Conservation (phyloP, 1,139 yeast species). For the Ogataea hybrid region DNA sequence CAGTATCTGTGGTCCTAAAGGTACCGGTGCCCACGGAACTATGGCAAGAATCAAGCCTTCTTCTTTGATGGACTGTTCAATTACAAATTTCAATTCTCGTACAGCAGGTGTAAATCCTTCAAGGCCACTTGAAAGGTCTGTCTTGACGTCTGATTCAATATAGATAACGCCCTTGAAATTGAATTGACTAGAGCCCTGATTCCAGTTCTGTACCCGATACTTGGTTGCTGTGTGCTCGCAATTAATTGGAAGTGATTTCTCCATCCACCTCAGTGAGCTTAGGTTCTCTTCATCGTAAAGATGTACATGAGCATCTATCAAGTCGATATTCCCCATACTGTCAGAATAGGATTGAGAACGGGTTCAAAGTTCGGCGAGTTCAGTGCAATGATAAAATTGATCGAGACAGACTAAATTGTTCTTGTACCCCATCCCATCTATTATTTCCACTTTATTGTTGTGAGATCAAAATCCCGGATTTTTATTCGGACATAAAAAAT, state of each 20-base stretch:
- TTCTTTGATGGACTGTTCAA: conserved; percentile 15
- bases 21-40: conserved; percentile 33
- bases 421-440: not conserved
- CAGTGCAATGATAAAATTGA: not conserved
- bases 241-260: conserved; percentile 18
- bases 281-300: conserved; percentile 27
- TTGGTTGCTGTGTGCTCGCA: conserved; percentile 28
- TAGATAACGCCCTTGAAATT: conserved; percentile 30
- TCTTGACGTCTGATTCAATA: conserved; percentile 34
- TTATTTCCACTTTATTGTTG: not conserved
- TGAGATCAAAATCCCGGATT: not conserved
- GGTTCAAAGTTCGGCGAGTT: not conserved
- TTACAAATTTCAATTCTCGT: conserved; percentile 31
- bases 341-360: not conserved
- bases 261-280: conserved; percentile 34
- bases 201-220: conserved; percentile 2
- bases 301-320: conserved; percentile 37
- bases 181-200: conserved; percentile 1
- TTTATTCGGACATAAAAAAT: not conserved
- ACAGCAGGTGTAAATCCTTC: conserved; percentile 27
- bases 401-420: not conserved
- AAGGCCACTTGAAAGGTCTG: conserved; percentile 2
- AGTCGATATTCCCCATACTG: not conserved
- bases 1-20: conserved; percentile 23
- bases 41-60: conserved; percentile 22